These are phyloP conservation scores for Alternaria tenuissima DNA, from an alignment of 2,329 filamentous ascomycete species.

Conservation along the genomic window DNA sequence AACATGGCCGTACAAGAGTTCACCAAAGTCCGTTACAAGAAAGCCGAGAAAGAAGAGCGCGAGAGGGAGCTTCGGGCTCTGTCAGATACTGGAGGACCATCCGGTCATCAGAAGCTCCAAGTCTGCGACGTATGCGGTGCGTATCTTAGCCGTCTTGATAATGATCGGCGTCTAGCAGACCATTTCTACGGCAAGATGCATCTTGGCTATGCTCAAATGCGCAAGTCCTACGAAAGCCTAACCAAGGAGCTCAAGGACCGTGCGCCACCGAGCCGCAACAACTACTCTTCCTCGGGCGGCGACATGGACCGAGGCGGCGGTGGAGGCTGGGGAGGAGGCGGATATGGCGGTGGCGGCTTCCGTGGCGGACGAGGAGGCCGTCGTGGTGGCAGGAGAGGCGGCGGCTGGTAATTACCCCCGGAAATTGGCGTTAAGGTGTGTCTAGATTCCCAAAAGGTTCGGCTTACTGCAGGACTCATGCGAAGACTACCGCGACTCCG, in stretches of 20 bases:
- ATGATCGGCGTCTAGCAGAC: constrained; percentile 90
- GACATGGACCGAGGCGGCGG: constrained; percentile 39
- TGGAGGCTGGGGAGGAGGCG: constrained; percentile 34
- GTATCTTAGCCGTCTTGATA: constrained; percentile 90
- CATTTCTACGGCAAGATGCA: constrained; percentile 99
- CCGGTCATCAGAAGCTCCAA: constrained; percentile 95
- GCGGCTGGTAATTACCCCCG: constrained; percentile 40
- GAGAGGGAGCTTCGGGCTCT: constrained; percentile 90
- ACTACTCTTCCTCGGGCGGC: constrained; percentile 30
- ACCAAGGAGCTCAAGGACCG: constrained; percentile 84
- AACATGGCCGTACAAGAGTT: constrained; percentile 85
- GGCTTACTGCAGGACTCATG: constrained; percentile 44
- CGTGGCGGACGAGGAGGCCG: constrained; percentile 30
- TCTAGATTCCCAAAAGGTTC: constrained; percentile 42
- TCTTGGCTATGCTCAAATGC: constrained; percentile 96
- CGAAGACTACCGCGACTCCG: constrained; percentile 27
- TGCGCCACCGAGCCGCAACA: constrained; percentile 61
- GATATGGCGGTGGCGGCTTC: constrained; percentile 39
- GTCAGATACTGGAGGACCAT: constrained; percentile 89
- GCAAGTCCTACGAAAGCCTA: constrained; percentile 88
- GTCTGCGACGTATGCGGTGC: constrained; percentile 98
- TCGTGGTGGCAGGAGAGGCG: constrained; percentile 38
- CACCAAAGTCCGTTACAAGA: constrained; percentile 82
- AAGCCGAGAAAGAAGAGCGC: constrained; percentile 80
- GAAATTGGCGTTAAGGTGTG: constrained; percentile 48